Evolutionary conservation across 345 rosid species (phyloP).

Genomic region (Turnera subulata): DNA sequence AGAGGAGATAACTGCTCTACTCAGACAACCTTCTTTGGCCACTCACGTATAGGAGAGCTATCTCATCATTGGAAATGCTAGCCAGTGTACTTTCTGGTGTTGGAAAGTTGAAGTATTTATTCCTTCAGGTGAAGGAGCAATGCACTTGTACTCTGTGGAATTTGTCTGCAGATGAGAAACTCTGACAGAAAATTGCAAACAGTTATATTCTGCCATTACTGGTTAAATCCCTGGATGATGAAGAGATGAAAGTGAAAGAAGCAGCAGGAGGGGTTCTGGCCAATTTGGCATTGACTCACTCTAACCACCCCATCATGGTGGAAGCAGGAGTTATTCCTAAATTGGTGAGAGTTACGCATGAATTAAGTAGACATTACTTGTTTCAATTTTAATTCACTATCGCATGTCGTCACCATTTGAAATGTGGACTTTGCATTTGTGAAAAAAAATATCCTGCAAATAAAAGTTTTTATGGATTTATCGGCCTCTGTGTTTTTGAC

Average conservation of each 20-base stretch:
- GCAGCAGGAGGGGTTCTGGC: conserved; percentile 90
- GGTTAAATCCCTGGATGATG: conserved; percentile 59
- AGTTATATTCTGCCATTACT: conserved; percentile 51
- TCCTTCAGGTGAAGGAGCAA: conserved; percentile 73
- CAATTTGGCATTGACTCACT: conserved; percentile 55
- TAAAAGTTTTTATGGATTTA: background rate
- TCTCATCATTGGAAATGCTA: conserved; percentile 17
- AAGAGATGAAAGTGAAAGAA: conserved; percentile 61
- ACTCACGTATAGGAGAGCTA: conserved; percentile 58
- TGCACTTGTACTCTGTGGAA: conserved; percentile 74
- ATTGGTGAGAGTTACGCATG: conserved; percentile 65
- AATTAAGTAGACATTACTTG: too few relatives aligned
- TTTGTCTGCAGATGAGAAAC: conserved; percentile 72
- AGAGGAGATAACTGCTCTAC: conserved; percentile 66
- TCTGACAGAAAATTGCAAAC: conserved; percentile 56
- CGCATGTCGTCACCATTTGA: too few relatives aligned
- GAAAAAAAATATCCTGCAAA: background rate
- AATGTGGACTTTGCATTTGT: background rate
- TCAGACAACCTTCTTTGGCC: conserved; percentile 55
- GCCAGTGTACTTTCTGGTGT: conserved; percentile 5
- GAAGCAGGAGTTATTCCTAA: conserved; percentile 78
- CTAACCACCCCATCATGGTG: conserved; percentile 57
- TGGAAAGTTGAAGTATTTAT: conserved; percentile 18
- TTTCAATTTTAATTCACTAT: too few relatives aligned
- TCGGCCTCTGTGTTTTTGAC: too few relatives aligned